Evolutionary conservation across 2,329 filamentous ascomycete genomes (phyloP).

Genomic region (Orbilia oligospora): DNA sequence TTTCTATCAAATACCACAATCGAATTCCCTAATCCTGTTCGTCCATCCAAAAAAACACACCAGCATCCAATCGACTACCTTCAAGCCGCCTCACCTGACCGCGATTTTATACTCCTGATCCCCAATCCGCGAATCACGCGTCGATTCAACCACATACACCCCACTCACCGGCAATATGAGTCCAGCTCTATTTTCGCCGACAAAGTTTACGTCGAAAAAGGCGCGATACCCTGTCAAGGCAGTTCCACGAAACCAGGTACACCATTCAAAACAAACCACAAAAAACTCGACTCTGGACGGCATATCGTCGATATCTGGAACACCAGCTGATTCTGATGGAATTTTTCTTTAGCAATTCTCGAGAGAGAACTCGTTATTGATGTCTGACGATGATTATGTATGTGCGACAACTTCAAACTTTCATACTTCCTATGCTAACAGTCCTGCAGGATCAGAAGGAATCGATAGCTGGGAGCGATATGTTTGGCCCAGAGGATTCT

Average conservation of each 20-base stretch:
- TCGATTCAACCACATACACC: constrained; percentile 35
- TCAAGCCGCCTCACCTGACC: neutral
- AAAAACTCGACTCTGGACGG: constrained; percentile 10
- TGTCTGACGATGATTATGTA: constrained; percentile 59
- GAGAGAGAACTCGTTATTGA: constrained; percentile 52
- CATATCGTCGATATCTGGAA: neutral
- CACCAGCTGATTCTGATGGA: constrained; percentile 21
- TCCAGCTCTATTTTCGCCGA: constrained; percentile 54
- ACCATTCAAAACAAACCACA: neutral
- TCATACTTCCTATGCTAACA: neutral
- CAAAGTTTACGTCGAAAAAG: constrained; percentile 39
- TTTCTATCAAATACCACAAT: neutral
- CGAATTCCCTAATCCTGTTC: constrained; percentile 15
- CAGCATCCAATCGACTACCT: neutral
- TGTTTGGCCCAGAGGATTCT: constrained; percentile 45
- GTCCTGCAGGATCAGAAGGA: constrained; percentile 27
- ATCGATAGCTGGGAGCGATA: constrained; percentile 56
- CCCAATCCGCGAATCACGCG: constrained; percentile 51
- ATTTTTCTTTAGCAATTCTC: constrained; percentile 40
- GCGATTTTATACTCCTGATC: constrained; percentile 54
- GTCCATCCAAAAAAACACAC: neutral
- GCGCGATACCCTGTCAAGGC: constrained; percentile 36
- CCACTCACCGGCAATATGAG: constrained; percentile 38
- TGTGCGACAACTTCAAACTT: constrained; percentile 7
- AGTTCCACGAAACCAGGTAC: neutral